Base-by-base conservation (phyloP, 306 rosid species). In the Prinsepia uniflora region DNA sequence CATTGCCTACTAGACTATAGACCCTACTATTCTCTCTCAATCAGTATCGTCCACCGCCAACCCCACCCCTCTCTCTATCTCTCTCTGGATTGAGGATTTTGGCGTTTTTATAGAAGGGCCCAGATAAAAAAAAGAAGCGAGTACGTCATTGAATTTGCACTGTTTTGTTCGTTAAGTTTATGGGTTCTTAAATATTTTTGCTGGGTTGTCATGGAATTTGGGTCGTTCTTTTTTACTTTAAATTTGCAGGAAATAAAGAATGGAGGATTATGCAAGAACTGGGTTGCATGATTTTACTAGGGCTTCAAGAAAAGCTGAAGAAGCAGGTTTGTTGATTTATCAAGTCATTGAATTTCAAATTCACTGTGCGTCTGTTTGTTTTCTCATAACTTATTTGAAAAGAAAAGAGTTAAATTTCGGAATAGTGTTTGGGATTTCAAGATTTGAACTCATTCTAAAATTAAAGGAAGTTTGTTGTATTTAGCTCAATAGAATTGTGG, bases 271-370 rank as follows among this genome's bases (percentile, higher is more conserved):
- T 59, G 68, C 78, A 34, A 79, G 81, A 80, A 81, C 68, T 65
- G 89, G 84, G 67, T 62, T 82, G 62, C 93, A 85, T 59, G 92
- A 87, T 82, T 73, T 87, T 50, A 86, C 80, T 42, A 69, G 88
- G 88, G 96, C 97, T 75, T 91, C 96, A 72, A 91, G 97, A 76
- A 94, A 89, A 76, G 97, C 96, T 52, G 99, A 89, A 83, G 96
- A 91, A 86, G 84, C 99, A 43, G 96, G 99, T 89, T 18, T 30
- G 83, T 77, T 46, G 70, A 60, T 65, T 63, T 57, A 17, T 56
- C 17, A 2, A 19, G 24, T 11, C 61, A 10, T 63, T 20, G 56
- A 63, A 53, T 58, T 34, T 40, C 17, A 30, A 39, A 10, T 24
- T 67, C 11, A 6, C 36, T 17, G 10, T 20, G 6, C 2, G 55